Evolutionary conservation across 257 asterid species (phyloP).

Genomic region (Forsythia suspensa): DNA sequence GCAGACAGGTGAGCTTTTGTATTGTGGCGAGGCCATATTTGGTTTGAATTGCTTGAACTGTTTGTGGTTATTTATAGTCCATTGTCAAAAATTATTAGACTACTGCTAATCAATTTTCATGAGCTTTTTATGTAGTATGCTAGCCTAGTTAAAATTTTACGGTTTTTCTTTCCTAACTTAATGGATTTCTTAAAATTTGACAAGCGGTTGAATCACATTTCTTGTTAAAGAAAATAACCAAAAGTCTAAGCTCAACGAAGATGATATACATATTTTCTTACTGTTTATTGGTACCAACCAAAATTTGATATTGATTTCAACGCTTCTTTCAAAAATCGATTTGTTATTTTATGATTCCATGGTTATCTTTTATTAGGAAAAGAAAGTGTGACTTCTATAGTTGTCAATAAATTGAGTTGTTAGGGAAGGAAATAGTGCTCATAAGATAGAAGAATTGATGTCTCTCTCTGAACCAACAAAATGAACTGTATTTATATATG

Average conservation of each 20-base stretch:
- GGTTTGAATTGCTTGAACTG: background rate
- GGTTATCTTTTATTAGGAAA: background rate
- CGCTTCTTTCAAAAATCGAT: background rate
- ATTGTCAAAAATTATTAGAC: background rate
- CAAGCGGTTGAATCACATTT: background rate
- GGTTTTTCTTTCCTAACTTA: background rate
- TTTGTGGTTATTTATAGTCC: background rate
- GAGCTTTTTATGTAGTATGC: background rate
- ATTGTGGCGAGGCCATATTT: background rate
- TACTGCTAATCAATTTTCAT: background rate
- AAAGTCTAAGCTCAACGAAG: background rate
- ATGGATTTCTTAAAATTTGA: background rate
- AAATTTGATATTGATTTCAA: background rate
- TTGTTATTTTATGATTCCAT: background rate
- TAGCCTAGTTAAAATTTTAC: background rate
- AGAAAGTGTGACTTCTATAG: background rate
- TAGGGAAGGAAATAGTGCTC: background rate
- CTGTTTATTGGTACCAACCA: background rate
- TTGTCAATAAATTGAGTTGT: background rate
- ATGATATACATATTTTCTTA: no score
- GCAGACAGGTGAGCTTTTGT: constrained; percentile 6
- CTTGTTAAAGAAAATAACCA: background rate
- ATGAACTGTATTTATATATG: background rate
- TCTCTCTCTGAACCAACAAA: background rate
- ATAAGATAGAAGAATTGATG: background rate